phyloP scores from a whole-genome alignment of 1,284 basidiomycete species.

The Malassezia sp. region DNA sequence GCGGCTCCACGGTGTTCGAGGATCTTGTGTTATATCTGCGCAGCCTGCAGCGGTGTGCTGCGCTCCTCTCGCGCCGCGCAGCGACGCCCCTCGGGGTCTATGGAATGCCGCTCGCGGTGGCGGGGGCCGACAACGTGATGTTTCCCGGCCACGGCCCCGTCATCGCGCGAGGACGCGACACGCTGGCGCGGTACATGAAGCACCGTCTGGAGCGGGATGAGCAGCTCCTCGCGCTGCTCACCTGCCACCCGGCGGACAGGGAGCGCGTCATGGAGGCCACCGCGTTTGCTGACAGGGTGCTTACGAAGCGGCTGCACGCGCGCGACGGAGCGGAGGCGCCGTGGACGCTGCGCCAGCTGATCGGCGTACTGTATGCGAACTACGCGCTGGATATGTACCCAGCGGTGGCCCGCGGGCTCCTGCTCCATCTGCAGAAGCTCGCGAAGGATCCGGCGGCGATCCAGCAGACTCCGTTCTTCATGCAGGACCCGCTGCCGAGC shows the following conservation, averaged over 20 bases:
- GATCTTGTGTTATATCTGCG: slow-evolving; percentile 64
- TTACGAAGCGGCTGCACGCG: slow-evolving; percentile 16
- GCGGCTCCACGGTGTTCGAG: slow-evolving; percentile 81
- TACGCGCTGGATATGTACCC: slow-evolving; percentile 60
- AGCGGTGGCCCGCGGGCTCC: slow-evolving; percentile 60
- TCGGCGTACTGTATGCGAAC: slow-evolving; percentile 54
- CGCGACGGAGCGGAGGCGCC: slow-evolving; percentile 8
- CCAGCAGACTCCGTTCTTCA: slow-evolving; percentile 3
- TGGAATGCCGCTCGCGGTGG: slow-evolving; percentile 5
- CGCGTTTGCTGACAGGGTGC: slow-evolving; percentile 45
- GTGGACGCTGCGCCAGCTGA: slow-evolving; percentile 36
- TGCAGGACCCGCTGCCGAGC: neutral
- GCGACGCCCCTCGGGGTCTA: slow-evolving; percentile 35
- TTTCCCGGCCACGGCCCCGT: slow-evolving; percentile 84
- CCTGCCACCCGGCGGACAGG: slow-evolving; percentile 35
- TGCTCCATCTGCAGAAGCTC: slow-evolving; percentile 65
- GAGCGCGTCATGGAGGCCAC: slow-evolving; percentile 53
- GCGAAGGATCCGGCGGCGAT: neutral
- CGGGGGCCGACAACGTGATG: slow-evolving; percentile 47
- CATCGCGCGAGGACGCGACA: slow-evolving; percentile 53
- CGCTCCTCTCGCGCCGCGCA: slow-evolving; percentile 36
- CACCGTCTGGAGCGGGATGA: slow-evolving; percentile 72
- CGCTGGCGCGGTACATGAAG: slow-evolving; percentile 61
- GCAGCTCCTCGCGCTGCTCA: slow-evolving; percentile 61
- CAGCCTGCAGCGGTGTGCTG: slow-evolving; percentile 58